Conservation (phyloP, 148 eudicot species). For the Oxyria digyna region DNA sequence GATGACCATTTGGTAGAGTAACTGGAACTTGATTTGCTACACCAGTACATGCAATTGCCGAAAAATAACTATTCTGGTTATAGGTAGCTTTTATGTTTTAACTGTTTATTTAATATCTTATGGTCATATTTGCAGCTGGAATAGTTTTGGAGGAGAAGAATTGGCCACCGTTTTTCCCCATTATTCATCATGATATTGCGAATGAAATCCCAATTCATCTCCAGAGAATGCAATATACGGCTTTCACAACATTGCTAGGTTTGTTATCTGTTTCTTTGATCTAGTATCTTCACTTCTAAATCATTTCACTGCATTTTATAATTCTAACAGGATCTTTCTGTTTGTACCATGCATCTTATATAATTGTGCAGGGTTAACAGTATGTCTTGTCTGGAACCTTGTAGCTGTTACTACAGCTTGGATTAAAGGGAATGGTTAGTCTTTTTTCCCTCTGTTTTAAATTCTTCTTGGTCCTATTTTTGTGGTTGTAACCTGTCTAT, state of each 20-base stretch:
- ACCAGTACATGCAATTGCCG: not conserved
- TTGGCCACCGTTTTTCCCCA: constrained; percentile 92
- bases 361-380: constrained; percentile 41
- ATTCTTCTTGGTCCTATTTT: not conserved
- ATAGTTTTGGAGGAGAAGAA: constrained; percentile 78
- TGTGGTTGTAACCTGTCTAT: not conserved
- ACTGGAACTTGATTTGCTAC: not conserved
- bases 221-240: constrained; percentile 76
- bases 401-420: constrained; percentile 77
- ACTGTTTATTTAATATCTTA: not conserved
- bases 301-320: not conserved
- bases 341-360: not conserved
- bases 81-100: not conserved
- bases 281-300: not conserved
- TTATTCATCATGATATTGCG: constrained; percentile 86
- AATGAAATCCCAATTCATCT: constrained; percentile 91
- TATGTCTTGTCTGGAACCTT: constrained; percentile 74
- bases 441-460: not conserved
- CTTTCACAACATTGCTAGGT: constrained; percentile 80
- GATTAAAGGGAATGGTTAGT: constrained; percentile 65
- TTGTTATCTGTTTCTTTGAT: constrained; percentile 11
- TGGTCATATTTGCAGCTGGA: constrained; percentile 52
- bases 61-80: too few species aligned
- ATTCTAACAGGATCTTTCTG: not conserved
- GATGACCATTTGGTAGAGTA: not conserved